phyloP scores from a whole-genome alignment of 2,329 filamentous ascomycete species.

The Paramyrothecium roridum region DNA sequence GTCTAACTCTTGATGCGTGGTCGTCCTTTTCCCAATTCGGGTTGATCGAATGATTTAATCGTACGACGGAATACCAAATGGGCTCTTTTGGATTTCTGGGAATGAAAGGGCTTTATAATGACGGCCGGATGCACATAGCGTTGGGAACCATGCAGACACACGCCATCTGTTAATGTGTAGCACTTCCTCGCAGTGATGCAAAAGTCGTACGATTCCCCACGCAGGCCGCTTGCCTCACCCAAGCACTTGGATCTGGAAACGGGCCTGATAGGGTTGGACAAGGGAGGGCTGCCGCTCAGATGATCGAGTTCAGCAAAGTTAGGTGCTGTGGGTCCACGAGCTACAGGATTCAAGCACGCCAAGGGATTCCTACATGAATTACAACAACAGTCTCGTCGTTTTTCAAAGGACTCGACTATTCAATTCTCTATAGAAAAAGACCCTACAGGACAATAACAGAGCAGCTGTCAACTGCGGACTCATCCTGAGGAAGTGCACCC shows the following conservation, averaged over 20 bases:
- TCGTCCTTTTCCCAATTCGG: background rate
- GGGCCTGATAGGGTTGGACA: background rate
- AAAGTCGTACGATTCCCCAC: conserved; percentile 9
- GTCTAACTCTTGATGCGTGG: too few relatives aligned
- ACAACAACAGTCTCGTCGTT: too few relatives aligned
- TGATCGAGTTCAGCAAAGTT: background rate
- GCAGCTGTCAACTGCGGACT: too few relatives aligned
- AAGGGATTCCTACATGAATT: background rate
- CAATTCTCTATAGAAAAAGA: too few relatives aligned
- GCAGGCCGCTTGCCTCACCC: background rate
- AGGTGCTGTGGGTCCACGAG: background rate
- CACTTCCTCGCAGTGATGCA: background rate
- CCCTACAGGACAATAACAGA: too few relatives aligned
- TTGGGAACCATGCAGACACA: background rate
- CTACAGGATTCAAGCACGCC: background rate
- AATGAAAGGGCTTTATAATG: background rate
- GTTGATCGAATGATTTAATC: background rate
- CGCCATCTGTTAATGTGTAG: background rate
- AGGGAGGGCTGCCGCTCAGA: background rate
- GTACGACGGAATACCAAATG: background rate
- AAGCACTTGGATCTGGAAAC: background rate
- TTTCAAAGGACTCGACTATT: too few relatives aligned
- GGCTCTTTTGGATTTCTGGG: background rate
- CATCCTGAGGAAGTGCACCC: too few relatives aligned
- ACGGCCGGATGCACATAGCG: background rate